These are phyloP conservation scores for Elsinoe arachidis DNA, from an alignment of 2,329 filamentous ascomycete species.

Conservation along the genomic window DNA sequence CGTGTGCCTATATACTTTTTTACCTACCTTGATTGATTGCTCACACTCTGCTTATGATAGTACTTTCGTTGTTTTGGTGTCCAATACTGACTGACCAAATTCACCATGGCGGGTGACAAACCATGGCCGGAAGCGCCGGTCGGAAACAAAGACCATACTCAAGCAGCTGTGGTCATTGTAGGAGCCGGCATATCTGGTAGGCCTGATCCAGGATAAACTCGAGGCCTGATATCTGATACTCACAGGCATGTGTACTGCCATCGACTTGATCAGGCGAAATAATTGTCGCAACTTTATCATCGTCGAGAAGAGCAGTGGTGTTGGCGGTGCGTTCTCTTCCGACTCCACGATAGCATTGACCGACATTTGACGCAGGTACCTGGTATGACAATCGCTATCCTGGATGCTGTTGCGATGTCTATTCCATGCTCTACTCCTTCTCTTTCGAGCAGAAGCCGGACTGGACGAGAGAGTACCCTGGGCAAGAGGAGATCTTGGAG, in stretches of 20 bases:
- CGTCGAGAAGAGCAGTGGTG: conserved; percentile 45
- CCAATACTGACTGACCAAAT: background rate
- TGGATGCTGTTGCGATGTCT: conserved; percentile 33
- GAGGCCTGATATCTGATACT: background rate
- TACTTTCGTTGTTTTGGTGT: background rate
- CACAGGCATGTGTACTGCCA: conserved; percentile 46
- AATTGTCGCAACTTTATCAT: conserved; percentile 49
- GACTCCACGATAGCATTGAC: conserved; percentile 51
- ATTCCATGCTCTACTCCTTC: conserved; percentile 49
- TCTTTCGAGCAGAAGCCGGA: conserved; percentile 53
- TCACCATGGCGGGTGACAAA: conserved; percentile 31
- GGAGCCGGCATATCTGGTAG: conserved; percentile 47
- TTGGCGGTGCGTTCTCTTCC: conserved; percentile 57
- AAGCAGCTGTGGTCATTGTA: conserved; percentile 49
- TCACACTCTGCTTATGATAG: background rate
- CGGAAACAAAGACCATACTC: conserved; percentile 43
- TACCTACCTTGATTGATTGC: background rate
- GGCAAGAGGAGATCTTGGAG: conserved; percentile 51
- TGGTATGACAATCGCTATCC: conserved; percentile 44
- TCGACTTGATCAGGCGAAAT: conserved; percentile 46
- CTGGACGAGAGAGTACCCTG: conserved; percentile 51
- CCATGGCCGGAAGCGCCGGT: conserved; percentile 39
- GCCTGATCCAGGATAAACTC: background rate
- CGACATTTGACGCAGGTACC: conserved; percentile 34
- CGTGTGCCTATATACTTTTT: background rate